phyloP scores from a whole-genome alignment of 495 filamentous ascomycete species.

The Monascus purpureus region DNA sequence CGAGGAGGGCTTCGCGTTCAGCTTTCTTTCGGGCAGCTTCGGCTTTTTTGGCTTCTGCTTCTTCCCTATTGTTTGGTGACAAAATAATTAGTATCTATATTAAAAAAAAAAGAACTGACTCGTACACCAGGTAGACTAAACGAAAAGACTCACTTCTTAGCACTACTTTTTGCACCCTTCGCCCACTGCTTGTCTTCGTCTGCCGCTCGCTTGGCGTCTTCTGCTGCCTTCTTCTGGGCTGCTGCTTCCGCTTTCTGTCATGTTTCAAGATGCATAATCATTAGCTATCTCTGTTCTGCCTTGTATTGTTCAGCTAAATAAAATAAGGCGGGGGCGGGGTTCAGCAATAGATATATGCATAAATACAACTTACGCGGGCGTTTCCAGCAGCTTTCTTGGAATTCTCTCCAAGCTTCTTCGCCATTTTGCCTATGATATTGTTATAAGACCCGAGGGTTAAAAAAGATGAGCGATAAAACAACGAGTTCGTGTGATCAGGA shows the following conservation, averaged over 20 bases:
- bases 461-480: no score
- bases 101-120: neutral
- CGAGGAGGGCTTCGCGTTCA: constrained; percentile 69
- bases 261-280: constrained; percentile 4
- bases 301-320: constrained; percentile 3
- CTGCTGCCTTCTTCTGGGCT: constrained; percentile 56
- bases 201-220: constrained; percentile 49
- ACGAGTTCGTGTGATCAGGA: no score
- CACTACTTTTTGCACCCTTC: constrained; percentile 67
- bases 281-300: neutral
- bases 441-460: no score
- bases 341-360: no score
- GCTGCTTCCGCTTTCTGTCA: constrained; percentile 77
- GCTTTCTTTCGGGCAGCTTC: constrained; percentile 80
- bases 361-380: constrained; percentile 37
- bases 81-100: neutral
- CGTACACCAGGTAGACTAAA: no score
- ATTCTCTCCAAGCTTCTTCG: no score
- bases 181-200: constrained; percentile 68
- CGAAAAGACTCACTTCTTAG: constrained; percentile 59
- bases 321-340: constrained; percentile 19
- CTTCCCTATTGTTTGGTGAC: constrained; percentile 41
- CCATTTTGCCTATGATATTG: no score
- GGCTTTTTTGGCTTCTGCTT: constrained; percentile 71
- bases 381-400: constrained; percentile 86